A percentile compares a stretch with the other conserved stretches of the same genome.
phyloP scores from a whole-genome alignment of 1,284 basidiomycete genomes.

The Cryptococcus jaspeensis region DNA sequence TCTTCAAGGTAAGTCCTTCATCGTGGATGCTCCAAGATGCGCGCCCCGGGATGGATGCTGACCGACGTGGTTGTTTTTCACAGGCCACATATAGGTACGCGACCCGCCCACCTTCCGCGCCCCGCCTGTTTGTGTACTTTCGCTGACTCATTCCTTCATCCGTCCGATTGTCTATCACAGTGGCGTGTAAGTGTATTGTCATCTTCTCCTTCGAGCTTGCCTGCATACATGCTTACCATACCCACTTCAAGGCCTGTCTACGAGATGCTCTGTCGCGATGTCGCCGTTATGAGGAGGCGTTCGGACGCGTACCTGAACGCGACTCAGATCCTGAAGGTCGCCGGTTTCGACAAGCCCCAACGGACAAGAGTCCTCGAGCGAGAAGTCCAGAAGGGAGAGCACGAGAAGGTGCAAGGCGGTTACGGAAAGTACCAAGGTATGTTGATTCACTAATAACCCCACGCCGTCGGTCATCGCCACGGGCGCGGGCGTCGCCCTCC shows the following conservation, averaged over 20 bases:
- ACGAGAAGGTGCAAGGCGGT: constrained; percentile 99
- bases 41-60: neutral
- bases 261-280: constrained; percentile 78
- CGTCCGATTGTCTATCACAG: constrained; percentile 21
- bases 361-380: constrained; percentile 94
- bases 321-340: constrained; percentile 98
- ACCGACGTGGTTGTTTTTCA: neutral
- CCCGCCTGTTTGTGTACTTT: neutral
- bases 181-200: constrained; percentile 48
- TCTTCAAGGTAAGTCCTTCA: constrained; percentile 31
- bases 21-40: neutral
- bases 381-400: constrained; percentile 97
- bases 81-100: constrained; percentile 40
- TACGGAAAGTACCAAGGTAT: constrained; percentile 99
- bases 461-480: neutral
- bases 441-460: constrained; percentile 29
- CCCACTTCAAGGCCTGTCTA: constrained; percentile 44
- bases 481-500: neutral
- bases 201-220: constrained; percentile 1
- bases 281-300: constrained; percentile 96
- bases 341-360: constrained; percentile 98
- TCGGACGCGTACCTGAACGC: constrained; percentile 98
- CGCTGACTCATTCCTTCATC: constrained; percentile 12
- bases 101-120: neutral
- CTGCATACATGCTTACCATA: neutral